Base-by-base conservation (phyloP, 768 basidiomycete species). In the Pleurotus sapidus region DNA sequence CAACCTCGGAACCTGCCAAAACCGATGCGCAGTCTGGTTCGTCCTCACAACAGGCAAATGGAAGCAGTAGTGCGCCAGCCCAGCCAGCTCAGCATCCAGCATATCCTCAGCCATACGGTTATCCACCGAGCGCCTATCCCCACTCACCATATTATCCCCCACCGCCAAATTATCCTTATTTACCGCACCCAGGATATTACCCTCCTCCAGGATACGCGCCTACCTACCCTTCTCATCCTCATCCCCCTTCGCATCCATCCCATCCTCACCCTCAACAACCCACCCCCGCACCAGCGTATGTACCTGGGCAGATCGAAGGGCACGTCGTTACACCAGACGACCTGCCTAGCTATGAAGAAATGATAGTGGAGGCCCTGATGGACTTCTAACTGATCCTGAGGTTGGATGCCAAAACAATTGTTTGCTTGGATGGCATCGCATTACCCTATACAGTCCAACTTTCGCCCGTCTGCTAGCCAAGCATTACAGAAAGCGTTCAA, bases 331-430 rank as follows among this genome's bases (percentile, higher is more conserved):
- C 67, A 4, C 65, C 67, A 7, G 81, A 82, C 27, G 82, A 91
- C 63, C 76, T 94, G 49, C 92, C 92, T 5, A 89, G 88, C 61
- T 95, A 95, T 57, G 92, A 95, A 65, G 92, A 94, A 60, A 95
- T 95, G 93, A 89, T 94, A 15, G 89, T 88, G 9, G 88, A 90
- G 65, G 91, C 91, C 0, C 73, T 95, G 23, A 70, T 75, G 12
- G 88, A 87, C n/a, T 56, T 78, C 82, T 43, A 75, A 72, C 5
- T n/a, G 89, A 91, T 57, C 76, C 84, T 1, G 89, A 94, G 46
- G 93, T 15, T 82, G 83, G 56, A 86, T 86, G 5, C 93, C 93
- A n/a, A 93, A 91, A 68, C 84, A 85, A 59, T 65, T 95, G 27
- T 95, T 92, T 67, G 74, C 82, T 5, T 91, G 89, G 89, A 95